Evolutionary conservation across 2,329 filamentous ascomycete genomes (phyloP), one percentile per base, ranked within the genome.

Genomic region (Colletotrichum lindemuthianum): DNA sequence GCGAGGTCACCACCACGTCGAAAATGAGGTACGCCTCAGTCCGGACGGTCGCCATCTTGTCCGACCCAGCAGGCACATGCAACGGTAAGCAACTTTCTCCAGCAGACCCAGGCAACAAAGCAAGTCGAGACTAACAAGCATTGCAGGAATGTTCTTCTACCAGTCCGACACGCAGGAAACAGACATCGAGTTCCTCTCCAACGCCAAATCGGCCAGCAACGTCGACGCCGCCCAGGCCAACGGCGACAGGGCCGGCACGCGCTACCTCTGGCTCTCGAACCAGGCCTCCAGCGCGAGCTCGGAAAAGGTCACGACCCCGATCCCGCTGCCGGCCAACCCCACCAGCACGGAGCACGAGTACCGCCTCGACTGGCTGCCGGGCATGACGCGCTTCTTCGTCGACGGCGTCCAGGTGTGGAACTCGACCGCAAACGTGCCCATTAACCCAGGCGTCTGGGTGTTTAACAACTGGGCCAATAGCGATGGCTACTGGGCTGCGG

Each of bases 401-500:
- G 73, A 74, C 7, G 72, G 72, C 0, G 65, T 52, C 0, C 67
- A 70, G 59, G 48, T 69, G 9, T 74, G 70, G 69, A 60, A 67
- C 43, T 72, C 73, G 0, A 72, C 52, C 4, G 34, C 63, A 40
- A 69, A 74, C 15, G 72, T 73, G 0, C 73, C 73, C 0, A 70
- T 37, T 2, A 58, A 67, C 0, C 37, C 69, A n/a, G 72, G 72
- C 0, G 60, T 68, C 12, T 74, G 73, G 71, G 60, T 74, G 7
- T 74, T 69, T 50, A 74, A 74, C 43, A 74, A 74, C 60, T 74
- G 73, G 73, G 70, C 73, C 0, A 72, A 71, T 16, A 70, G 72
- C 4, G 70, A 73, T 11, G 61, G 61, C 43, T 67, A 67, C 4
- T 74, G 73, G 73, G 72, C 67, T 1, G 71, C 65, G 12, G 73